Evolutionary conservation across 768 basidiomycete genomes (phyloP).

Genomic region (Tulasnella sp.): DNA sequence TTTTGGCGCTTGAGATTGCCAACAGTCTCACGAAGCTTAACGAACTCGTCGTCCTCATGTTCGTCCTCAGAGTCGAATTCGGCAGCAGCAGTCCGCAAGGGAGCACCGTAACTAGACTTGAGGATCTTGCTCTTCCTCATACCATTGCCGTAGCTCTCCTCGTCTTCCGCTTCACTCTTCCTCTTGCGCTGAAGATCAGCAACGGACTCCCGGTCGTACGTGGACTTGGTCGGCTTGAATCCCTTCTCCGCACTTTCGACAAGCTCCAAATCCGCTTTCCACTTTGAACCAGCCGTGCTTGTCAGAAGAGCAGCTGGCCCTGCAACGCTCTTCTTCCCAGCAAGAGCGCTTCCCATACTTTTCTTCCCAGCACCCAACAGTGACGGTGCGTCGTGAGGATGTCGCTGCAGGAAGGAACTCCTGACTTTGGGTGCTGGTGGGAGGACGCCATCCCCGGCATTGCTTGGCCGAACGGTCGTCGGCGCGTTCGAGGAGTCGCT

Average conservation of each 20-base stretch:
- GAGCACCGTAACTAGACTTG: neutral
- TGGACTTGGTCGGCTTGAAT: neutral
- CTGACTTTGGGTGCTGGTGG: neutral
- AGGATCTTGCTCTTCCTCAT: constrained; percentile 6
- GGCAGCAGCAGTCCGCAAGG: neutral
- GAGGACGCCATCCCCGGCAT: neutral
- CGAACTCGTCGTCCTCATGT: neutral
- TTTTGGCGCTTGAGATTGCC: neutral
- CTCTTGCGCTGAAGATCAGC: neutral
- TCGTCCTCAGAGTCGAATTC: neutral
- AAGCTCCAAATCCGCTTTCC: neutral
- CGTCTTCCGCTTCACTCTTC: neutral
- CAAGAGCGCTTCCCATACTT: neutral
- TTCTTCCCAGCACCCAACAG: neutral
- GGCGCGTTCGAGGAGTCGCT: neutral
- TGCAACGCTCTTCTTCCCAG: constrained; percentile 2
- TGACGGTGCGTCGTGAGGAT: neutral
- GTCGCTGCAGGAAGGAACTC: neutral
- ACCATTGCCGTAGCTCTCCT: neutral
- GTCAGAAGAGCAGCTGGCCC: neutral
- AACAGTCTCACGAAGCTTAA: constrained; percentile 2
- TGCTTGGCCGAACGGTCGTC: neutral
- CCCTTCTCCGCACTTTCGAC: neutral
- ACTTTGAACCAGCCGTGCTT: neutral
- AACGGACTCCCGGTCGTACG: neutral